A percentile compares a stretch with the other conserved stretches of the same genome.
Evolutionary conservation across 129 eudicot species (phyloP).

Genomic region (Arctium lappa): DNA sequence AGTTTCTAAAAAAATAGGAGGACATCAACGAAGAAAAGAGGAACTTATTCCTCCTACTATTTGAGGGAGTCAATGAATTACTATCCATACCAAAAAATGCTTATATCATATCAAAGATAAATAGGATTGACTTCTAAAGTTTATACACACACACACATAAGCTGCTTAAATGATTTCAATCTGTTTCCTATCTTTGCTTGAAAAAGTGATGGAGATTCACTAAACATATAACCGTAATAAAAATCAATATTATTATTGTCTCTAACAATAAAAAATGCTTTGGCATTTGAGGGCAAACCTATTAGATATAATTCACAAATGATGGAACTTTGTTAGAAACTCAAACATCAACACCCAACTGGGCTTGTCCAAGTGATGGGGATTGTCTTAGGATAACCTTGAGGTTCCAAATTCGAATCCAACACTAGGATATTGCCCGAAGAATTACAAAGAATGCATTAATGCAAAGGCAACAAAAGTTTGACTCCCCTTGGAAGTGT

Average conservation of each 20-base stretch:
- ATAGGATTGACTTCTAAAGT: background rate
- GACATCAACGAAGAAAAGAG: background rate
- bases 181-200: background rate
- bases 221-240: background rate
- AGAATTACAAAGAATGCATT: background rate
- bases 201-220: background rate
- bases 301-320: background rate
- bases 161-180: background rate
- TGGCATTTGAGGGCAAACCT: background rate
- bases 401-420: background rate
- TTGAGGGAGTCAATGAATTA: background rate
- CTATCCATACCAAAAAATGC: background rate
- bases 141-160: background rate
- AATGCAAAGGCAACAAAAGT: background rate
- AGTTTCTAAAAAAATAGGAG: background rate
- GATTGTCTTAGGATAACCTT: background rate
- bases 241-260: background rate
- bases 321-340: background rate
- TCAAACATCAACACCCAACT: background rate
- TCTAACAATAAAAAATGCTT: background rate
- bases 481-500: background rate
- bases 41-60: background rate
- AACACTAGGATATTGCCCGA: background rate
- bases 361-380: background rate
- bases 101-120: background rate